Evolutionary conservation across 176 grass and related monocot genomes (phyloP).

Genomic region (Ensete glaucum): DNA sequence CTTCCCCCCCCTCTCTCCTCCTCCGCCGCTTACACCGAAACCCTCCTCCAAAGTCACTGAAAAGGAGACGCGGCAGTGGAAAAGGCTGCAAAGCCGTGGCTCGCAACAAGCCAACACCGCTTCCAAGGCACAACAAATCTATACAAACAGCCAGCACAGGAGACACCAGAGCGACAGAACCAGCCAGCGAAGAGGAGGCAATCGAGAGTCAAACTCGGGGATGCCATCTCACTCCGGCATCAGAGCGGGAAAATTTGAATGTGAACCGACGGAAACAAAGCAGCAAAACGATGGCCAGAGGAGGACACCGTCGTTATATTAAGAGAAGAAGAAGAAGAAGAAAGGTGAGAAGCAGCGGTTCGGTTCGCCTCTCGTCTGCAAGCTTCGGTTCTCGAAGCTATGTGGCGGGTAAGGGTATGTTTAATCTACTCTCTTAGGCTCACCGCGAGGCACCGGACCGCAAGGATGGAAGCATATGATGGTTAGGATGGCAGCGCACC

Average conservation of each 20-base stretch:
- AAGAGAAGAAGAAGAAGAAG: neutral
- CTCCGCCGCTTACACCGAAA: slow-evolving; percentile 18
- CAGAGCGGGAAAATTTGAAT: slow-evolving; percentile 2
- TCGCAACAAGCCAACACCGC: slow-evolving; percentile 24
- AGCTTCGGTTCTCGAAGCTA: no score
- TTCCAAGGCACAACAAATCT: slow-evolving; percentile 18
- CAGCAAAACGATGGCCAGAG: neutral
- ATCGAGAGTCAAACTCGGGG: neutral
- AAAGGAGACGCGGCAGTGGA: neutral
- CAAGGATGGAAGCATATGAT: neutral
- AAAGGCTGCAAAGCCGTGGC: slow-evolving; percentile 19
- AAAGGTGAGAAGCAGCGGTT: neutral
- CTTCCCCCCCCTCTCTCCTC: slow-evolving; percentile 18
- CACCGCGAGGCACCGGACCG: slow-evolving; percentile 6
- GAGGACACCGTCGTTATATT: neutral
- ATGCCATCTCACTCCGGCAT: neutral
- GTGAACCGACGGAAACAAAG: neutral
- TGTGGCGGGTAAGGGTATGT: no score
- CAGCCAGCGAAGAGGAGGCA: neutral
- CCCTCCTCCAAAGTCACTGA: slow-evolving; percentile 2
- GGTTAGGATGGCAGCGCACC: neutral
- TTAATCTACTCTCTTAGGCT: neutral
- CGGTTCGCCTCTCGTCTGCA: neutral
- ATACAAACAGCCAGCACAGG: neutral
- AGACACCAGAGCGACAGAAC: neutral